Percentiles rank a stretch among this genome's conserved stretches.
Conservation (phyloP, 371 early-diverging fungal genomes). For the Gilbertella persicaria region DNA sequence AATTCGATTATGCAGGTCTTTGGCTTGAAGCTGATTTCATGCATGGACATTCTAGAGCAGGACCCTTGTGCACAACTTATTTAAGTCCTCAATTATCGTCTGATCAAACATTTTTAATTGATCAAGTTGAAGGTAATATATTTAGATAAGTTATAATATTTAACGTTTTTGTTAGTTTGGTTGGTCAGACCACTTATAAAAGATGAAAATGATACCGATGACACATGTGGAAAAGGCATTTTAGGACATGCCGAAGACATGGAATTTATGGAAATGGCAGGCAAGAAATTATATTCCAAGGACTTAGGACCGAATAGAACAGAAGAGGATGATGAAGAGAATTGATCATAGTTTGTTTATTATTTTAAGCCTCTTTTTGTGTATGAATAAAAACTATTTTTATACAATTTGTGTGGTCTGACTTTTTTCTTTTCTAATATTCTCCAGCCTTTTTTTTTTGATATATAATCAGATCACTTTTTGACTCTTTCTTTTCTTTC, state of each 20-base stretch:
- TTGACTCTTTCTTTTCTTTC: not conserved
- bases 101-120: constrained; percentile 64
- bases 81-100: constrained; percentile 62
- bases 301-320: constrained; percentile 53
- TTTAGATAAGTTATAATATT: not conserved
- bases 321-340: constrained; percentile 6
- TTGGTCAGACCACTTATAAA: constrained; percentile 59
- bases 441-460: not conserved
- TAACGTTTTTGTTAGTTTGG: constrained; percentile 55
- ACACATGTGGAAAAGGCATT: constrained; percentile 57
- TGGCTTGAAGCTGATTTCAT: constrained; percentile 74
- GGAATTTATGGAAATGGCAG: constrained; percentile 87
- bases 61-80: constrained; percentile 71
- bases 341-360: not conserved
- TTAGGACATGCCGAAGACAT: constrained; percentile 73
- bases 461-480: not conserved
- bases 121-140: constrained; percentile 68
- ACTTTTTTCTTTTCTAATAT: not conserved
- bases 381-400: not conserved
- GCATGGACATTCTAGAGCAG: constrained; percentile 74
- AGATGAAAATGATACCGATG: constrained; percentile 56
- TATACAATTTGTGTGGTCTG: not conserved
- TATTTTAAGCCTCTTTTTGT: not conserved
- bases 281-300: constrained; percentile 79
- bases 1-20: constrained; percentile 82